Conservation (phyloP, 352 stramenopile genomes). For the Phytopythium litorale region DNA sequence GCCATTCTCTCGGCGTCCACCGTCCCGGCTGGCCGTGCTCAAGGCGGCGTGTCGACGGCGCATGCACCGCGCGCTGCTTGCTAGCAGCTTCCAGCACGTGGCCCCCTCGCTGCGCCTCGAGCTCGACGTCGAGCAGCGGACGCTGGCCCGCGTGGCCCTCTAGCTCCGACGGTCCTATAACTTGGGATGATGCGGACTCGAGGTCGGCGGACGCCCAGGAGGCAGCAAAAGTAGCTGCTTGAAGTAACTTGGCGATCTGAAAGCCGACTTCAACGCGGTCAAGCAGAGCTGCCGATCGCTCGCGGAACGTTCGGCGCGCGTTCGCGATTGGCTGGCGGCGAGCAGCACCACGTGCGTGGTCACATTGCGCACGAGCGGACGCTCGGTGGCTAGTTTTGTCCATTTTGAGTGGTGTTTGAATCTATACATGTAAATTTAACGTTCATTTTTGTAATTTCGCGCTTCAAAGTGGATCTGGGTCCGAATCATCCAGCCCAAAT, state of each 20-base stretch:
- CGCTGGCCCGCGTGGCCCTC: conserved; percentile 32
- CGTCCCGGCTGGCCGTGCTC: conserved; percentile 3
- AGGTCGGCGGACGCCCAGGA: neutral
- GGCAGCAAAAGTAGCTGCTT: neutral
- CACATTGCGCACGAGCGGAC: neutral
- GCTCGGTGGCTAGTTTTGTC: neutral
- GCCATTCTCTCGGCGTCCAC: neutral
- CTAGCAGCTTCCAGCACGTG: neutral
- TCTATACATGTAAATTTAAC: neutral
- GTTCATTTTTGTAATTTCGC: neutral
- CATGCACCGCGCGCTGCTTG: neutral
- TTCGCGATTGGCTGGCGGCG: neutral
- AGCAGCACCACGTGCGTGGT: neutral
- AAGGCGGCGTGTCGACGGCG: conserved; percentile 4
- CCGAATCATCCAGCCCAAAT: neutral
- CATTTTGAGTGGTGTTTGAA: neutral
- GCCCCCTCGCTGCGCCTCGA: neutral
- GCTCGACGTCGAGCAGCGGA: conserved; percentile 17
- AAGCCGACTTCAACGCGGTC: neutral
- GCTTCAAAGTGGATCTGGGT: neutral
- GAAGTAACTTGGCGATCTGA: neutral
- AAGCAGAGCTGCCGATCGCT: neutral
- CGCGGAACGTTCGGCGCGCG: neutral
- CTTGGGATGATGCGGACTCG: no score
- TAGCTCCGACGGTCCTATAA: conserved; percentile 6